phyloP scores from a whole-genome alignment of 192 early-diverging fungal species.

The Coemansia sp. region DNA sequence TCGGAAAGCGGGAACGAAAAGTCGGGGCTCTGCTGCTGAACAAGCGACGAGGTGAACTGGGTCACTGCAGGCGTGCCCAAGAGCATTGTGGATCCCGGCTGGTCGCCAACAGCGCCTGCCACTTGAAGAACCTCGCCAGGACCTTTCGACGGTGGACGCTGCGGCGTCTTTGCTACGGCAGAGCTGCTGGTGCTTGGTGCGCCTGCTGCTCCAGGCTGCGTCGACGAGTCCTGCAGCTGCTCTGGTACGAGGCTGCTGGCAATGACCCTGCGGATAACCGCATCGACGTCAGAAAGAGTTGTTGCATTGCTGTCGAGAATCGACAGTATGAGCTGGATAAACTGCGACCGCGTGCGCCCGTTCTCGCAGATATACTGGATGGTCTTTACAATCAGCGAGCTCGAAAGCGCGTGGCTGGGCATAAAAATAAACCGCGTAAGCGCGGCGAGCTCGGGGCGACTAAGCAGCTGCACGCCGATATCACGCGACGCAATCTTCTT shows the following conservation, averaged over 20 bases:
- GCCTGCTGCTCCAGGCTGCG: neutral
- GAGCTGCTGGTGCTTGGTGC: neutral
- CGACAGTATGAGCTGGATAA: slow-evolving; percentile 82
- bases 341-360: slow-evolving; percentile 76
- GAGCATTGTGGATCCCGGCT: slow-evolving; percentile 9
- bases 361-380: slow-evolving; percentile 79
- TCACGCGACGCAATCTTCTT: slow-evolving; percentile 52
- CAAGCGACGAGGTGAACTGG: slow-evolving; percentile 38
- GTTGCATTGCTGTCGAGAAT: slow-evolving; percentile 73
- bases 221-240: slow-evolving; percentile 3
- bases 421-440: slow-evolving; percentile 86
- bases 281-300: slow-evolving; percentile 36
- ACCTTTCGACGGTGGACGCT: neutral
- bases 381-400: slow-evolving; percentile 45
- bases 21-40: slow-evolving; percentile 38
- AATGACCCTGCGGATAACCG: slow-evolving; percentile 33
- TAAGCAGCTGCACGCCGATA: slow-evolving; percentile 63
- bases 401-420: slow-evolving; percentile 77
- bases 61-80: slow-evolving; percentile 33
- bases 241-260: slow-evolving; percentile 12
- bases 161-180: neutral
- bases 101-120: slow-evolving; percentile 6
- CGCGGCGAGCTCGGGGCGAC: slow-evolving; percentile 75
- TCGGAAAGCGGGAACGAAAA: slow-evolving; percentile 50
- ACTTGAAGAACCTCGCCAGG: neutral